A percentile compares a stretch with the other conserved stretches of the same genome.
These are phyloP conservation scores for Thielaviopsis musarum DNA, from an alignment of 2,329 filamentous ascomycete species.

Conservation along the genomic window DNA sequence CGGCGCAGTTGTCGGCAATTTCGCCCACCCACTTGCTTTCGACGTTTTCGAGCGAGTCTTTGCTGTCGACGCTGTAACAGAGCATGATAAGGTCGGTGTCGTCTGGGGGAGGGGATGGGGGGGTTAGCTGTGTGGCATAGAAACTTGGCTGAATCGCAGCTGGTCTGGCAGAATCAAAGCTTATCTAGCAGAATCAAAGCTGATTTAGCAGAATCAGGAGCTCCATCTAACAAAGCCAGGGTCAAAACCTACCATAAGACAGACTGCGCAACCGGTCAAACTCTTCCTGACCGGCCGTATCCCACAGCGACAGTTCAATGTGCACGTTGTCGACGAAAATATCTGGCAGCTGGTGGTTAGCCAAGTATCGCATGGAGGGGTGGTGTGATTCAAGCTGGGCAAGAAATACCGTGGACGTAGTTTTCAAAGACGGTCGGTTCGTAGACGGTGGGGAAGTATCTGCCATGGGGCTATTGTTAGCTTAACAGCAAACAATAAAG, in stretches of 20 bases:
- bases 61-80: slow-evolving; percentile 94
- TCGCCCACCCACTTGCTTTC: slow-evolving; percentile 97
- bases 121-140: background rate
- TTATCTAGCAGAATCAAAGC: too few species aligned
- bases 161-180: too few species aligned
- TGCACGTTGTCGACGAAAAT: slow-evolving; percentile 97
- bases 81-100: slow-evolving; percentile 98
- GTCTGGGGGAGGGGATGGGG: slow-evolving; percentile 22
- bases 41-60: slow-evolving; percentile 93
- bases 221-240: too few species aligned
- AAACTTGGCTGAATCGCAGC: too few species aligned
- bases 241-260: slow-evolving; percentile 61
- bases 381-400: background rate
- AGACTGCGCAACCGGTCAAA: slow-evolving; percentile 91
- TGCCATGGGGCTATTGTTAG: slow-evolving; percentile 20
- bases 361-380: background rate
- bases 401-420: slow-evolving; percentile 74
- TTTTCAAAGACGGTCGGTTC: slow-evolving; percentile 98
- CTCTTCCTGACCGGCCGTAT: slow-evolving; percentile 96
- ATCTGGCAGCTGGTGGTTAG: slow-evolving; percentile 34
- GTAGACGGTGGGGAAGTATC: slow-evolving; percentile 95
- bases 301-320: slow-evolving; percentile 95
- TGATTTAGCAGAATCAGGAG: too few species aligned
- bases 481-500: background rate
- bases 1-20: slow-evolving; percentile 93